These are phyloP conservation scores for Fusarium sp. DNA, from an alignment of 2,329 filamentous ascomycete species.

Conservation along the genomic window DNA sequence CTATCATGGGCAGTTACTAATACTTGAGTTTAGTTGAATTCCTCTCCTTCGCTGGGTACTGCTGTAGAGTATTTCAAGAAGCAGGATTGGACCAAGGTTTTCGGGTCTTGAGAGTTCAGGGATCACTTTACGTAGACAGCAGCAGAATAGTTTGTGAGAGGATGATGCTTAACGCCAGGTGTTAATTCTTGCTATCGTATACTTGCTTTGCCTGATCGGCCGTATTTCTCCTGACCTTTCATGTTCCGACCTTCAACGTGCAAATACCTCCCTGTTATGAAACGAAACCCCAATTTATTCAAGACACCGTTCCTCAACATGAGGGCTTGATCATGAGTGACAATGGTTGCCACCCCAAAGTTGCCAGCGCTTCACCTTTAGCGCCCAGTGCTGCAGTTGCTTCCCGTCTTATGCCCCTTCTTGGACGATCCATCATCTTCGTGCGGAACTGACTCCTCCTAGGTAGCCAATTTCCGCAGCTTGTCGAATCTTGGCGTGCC, in stretches of 20 bases:
- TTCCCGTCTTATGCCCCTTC: background rate
- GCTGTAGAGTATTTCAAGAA: constrained; percentile 30
- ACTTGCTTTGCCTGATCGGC: background rate
- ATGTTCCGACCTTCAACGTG: background rate
- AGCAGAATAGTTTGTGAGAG: background rate
- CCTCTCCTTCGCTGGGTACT: constrained; percentile 7
- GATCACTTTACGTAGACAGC: no score
- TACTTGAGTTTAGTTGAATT: constrained; percentile 9
- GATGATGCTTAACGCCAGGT: background rate
- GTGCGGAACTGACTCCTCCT: constrained; percentile 7
- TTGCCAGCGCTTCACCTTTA: background rate
- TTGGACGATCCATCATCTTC: background rate
- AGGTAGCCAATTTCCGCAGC: constrained; percentile 45
- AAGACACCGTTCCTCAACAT: background rate
- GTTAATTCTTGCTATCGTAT: background rate
- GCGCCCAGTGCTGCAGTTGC: background rate
- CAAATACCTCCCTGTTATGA: background rate
- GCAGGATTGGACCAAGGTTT: constrained; percentile 29
- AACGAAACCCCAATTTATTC: background rate
- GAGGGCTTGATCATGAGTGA: background rate
- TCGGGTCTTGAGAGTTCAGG: constrained; percentile 11
- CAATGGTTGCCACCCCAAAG: background rate
- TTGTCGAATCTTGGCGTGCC: constrained; percentile 63
- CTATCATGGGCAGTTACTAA: background rate
- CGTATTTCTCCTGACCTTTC: background rate